phyloP scores from a whole-genome alignment of 495 filamentous ascomycete species.

The Amorphotheca resinae region DNA sequence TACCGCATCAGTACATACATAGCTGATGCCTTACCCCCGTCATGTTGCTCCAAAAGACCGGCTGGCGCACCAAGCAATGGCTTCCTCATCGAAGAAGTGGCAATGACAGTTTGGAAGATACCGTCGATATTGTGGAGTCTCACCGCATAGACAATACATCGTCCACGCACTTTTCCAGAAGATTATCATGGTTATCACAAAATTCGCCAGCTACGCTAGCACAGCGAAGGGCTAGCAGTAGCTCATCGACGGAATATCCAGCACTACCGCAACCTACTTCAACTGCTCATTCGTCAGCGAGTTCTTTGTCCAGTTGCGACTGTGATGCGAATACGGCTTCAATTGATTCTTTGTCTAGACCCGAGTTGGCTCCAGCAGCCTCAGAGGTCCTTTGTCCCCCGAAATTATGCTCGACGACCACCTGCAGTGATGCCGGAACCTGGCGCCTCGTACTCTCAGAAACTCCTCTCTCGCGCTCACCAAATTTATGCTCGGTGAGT shows the following conservation, averaged over 20 bases:
- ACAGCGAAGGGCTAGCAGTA: slow-evolving; percentile 10
- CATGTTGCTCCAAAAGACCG: slow-evolving; percentile 14
- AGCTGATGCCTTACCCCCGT: neutral
- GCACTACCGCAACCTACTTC: neutral
- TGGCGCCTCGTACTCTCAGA: slow-evolving; percentile 13
- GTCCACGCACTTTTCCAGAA: neutral
- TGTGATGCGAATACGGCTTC: slow-evolving; percentile 20
- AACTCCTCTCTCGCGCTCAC: too few species aligned
- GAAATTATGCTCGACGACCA: neutral
- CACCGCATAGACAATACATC: neutral
- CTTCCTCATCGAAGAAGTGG: slow-evolving; percentile 13
- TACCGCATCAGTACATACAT: too few species aligned
- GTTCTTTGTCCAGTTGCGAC: slow-evolving; percentile 35
- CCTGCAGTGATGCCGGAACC: slow-evolving; percentile 9
- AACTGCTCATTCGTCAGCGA: slow-evolving; percentile 33
- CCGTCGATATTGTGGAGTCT: neutral
- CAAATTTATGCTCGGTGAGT: neutral
- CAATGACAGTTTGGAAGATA: slow-evolving; percentile 1
- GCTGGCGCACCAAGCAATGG: slow-evolving; percentile 12
- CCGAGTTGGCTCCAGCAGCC: neutral
- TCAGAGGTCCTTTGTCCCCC: slow-evolving; percentile 12
- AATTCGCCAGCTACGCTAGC: neutral
- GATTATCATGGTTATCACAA: slow-evolving; percentile 11
- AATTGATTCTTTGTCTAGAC: slow-evolving; percentile 10
- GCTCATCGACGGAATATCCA: neutral